Conservation (phyloP, 176 grass and related monocot genomes). For the bread wheat (Triticum aestivum) region DNA sequence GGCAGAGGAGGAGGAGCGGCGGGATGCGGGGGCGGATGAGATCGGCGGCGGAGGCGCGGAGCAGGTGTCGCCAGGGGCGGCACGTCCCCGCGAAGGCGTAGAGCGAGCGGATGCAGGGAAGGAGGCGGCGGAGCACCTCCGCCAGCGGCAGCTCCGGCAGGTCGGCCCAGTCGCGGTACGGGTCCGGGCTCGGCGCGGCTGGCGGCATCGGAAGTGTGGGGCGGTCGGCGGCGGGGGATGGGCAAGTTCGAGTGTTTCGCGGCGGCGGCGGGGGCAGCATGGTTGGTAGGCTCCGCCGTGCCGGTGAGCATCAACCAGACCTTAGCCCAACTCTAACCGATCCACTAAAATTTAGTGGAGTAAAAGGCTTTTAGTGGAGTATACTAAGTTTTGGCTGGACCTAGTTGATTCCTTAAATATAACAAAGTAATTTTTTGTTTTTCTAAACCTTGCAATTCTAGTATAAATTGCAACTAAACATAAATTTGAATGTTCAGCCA, state of each 20-base stretch:
- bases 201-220: background rate
- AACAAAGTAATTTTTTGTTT: no score
- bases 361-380: no score
- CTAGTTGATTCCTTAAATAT: no score
- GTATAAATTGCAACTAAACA: no score
- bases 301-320: background rate
- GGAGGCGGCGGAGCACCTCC: slow-evolving; percentile 41
- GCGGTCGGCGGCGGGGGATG: background rate
- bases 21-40: slow-evolving; percentile 26
- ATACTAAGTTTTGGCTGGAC: no score
- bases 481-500: no score
- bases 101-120: slow-evolving; percentile 38
- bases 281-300: background rate
- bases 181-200: background rate
- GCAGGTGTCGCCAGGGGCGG: slow-evolving; percentile 34
- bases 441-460: no score
- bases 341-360: no score
- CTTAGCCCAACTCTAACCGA: no score
- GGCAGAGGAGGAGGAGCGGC: slow-evolving; percentile 12
- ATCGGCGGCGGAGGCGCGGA: slow-evolving; percentile 10
- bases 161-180: slow-evolving; percentile 28
- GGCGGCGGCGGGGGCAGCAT: background rate
- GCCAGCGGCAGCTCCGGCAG: slow-evolving; percentile 34
- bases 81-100: slow-evolving; percentile 34
- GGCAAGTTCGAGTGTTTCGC: background rate